These are phyloP conservation scores for Fragaria vesca DNA, from an alignment of 306 rosid genomes.

Conservation along the genomic window DNA sequence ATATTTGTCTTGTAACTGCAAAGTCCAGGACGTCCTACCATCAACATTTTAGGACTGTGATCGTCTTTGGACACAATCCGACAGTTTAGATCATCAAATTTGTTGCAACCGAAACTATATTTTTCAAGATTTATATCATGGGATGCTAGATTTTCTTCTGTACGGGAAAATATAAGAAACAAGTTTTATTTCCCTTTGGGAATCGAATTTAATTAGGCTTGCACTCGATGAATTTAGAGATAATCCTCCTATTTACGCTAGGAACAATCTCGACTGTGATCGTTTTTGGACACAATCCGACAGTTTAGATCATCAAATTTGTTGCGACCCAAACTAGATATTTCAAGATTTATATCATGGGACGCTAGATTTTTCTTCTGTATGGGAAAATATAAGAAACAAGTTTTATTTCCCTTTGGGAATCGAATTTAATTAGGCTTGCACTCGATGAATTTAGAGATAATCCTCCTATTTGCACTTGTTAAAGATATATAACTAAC, in stretches of 20 bases:
- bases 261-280: too few relatives aligned
- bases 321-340: not conserved
- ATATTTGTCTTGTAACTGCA: not conserved
- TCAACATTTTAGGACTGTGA: not conserved
- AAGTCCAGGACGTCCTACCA: slow-evolving; percentile 3
- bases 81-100: not conserved
- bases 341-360: not conserved
- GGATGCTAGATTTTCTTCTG: not conserved
- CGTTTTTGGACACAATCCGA: not conserved
- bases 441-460: not conserved
- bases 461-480: too few relatives aligned
- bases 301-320: not conserved
- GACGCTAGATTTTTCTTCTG: not conserved
- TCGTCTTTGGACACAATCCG: not conserved
- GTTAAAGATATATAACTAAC: too few relatives aligned
- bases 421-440: not conserved
- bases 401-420: not conserved
- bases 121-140: not conserved
- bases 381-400: not conserved
- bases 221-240: not conserved
- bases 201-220: not conserved
- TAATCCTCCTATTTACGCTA: too few relatives aligned
- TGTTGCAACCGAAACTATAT: not conserved
- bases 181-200: not conserved
- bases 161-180: not conserved